phyloP scores from a whole-genome alignment of 441 rosid species.

The Erysimum cheiri region DNA sequence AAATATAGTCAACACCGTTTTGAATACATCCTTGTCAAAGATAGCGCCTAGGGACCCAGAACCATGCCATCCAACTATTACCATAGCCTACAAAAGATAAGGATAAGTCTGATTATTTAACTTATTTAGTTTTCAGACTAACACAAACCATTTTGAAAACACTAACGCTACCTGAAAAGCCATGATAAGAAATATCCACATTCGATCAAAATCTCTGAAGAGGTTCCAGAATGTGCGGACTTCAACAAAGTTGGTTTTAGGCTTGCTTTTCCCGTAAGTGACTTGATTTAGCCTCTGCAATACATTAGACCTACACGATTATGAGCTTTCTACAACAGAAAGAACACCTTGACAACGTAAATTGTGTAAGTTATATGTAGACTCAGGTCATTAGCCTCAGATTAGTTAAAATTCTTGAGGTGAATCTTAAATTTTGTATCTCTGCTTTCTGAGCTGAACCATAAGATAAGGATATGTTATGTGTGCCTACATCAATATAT shows the following conservation, averaged over 20 bases:
- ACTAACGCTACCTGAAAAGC: slow-evolving; percentile 78
- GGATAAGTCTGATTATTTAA: slow-evolving; percentile 12
- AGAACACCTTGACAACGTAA: slow-evolving; percentile 1
- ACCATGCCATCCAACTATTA: slow-evolving; percentile 90
- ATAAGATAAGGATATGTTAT: neutral
- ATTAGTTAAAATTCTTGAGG: neutral
- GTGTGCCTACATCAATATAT: neutral
- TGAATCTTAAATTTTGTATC: neutral
- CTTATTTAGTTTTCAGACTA: slow-evolving; percentile 17
- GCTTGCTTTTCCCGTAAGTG: slow-evolving; percentile 60
- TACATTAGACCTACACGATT: too few relatives aligned
- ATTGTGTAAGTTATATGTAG: neutral
- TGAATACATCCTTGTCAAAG: slow-evolving; percentile 72
- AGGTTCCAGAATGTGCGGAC: slow-evolving; percentile 97
- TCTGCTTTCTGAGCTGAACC: neutral
- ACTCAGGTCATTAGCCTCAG: slow-evolving; percentile 10
- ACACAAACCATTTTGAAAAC: slow-evolving; percentile 15
- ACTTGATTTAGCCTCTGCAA: slow-evolving; percentile 69
- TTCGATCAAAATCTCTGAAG: slow-evolving; percentile 90
- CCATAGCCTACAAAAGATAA: slow-evolving; percentile 78
- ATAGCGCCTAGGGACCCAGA: slow-evolving; percentile 71
- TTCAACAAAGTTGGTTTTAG: slow-evolving; percentile 98
- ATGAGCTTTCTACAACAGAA: slow-evolving; percentile 45
- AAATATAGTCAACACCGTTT: slow-evolving; percentile 78
- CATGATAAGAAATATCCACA: slow-evolving; percentile 97